These are phyloP conservation scores for Trametes pubescens DNA, from an alignment of 1,284 basidiomycete genomes.

Conservation along the genomic window DNA sequence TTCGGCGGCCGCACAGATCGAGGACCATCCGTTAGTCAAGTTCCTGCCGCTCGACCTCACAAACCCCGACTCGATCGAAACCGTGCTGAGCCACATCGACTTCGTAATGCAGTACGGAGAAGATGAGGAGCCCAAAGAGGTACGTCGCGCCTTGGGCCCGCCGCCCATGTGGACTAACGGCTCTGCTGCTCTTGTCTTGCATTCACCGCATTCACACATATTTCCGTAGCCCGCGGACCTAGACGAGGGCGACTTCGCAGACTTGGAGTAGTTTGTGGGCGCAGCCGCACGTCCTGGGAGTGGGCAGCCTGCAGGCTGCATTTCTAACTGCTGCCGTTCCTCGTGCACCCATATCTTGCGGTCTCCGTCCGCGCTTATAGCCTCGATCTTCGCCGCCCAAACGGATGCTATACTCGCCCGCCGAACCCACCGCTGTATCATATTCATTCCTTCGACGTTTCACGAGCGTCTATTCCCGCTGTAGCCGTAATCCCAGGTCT, in stretches of 20 bases:
- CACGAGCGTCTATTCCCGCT: neutral
- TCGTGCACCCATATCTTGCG: neutral
- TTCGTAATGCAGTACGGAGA: conserved; percentile 97
- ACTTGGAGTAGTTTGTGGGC: conserved; percentile 58
- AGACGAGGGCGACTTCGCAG: conserved; percentile 87
- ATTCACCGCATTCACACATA: neutral
- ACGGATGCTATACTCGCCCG: neutral
- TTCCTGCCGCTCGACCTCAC: conserved; percentile 96
- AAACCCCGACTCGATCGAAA: conserved; percentile 89
- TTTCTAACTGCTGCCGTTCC: neutral
- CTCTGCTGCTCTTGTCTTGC: neutral
- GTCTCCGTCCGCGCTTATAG: neutral
- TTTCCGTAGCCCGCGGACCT: conserved; percentile 79
- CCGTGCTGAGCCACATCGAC: conserved; percentile 94
- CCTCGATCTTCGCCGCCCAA: neutral
- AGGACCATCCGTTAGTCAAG: conserved; percentile 97
- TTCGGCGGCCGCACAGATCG: conserved; percentile 70
- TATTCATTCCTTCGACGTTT: neutral
- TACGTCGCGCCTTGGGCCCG: too few species aligned
- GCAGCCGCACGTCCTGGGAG: conserved; percentile 7
- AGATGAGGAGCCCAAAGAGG: conserved; percentile 92
- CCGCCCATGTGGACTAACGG: conserved; percentile 7
- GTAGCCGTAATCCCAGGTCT: neutral
- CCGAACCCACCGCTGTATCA: neutral
- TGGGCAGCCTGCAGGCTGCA: neutral